Evolutionary conservation across 768 basidiomycete species (phyloP).

Genomic region (Agrocybe pediades): DNA sequence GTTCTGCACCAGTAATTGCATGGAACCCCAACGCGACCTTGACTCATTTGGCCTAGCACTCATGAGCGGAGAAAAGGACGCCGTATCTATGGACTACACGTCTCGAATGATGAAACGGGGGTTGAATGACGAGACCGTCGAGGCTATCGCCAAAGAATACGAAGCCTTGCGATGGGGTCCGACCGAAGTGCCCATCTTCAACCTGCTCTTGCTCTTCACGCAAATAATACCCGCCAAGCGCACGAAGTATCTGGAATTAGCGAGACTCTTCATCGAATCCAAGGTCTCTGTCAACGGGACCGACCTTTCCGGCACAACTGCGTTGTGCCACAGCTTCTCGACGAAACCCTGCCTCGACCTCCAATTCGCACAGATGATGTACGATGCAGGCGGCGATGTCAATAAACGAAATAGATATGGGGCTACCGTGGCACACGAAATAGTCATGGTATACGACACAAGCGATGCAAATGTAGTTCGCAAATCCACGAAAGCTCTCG

Average conservation of each 20-base stretch:
- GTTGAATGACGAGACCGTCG: constrained; percentile 10
- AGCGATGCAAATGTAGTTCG: constrained; percentile 19
- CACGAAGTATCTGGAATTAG: constrained; percentile 27
- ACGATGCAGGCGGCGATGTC: constrained; percentile 42
- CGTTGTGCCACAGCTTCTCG: constrained; percentile 40
- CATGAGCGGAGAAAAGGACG: constrained; percentile 23
- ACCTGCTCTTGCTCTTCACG: constrained; percentile 34
- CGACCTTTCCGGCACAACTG: constrained; percentile 42
- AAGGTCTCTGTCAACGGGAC: constrained; percentile 38
- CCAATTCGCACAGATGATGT: constrained; percentile 42
- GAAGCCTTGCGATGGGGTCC: constrained; percentile 40
- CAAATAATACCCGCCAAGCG: constrained; percentile 24
- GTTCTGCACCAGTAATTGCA: constrained; percentile 32
- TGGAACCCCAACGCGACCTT: constrained; percentile 38
- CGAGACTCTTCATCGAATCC: constrained; percentile 33
- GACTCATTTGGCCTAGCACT: constrained; percentile 32
- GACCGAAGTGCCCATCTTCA: constrained; percentile 38
- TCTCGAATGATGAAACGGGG: constrained; percentile 16
- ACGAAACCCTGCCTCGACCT: constrained; percentile 42
- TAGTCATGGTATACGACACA: constrained; percentile 28
- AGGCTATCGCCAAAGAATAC: constrained; percentile 28
- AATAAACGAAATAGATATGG: constrained; percentile 43
- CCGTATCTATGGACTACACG: constrained; percentile 26
- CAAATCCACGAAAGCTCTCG: constrained; percentile 27
- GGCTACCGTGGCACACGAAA: constrained; percentile 39